Percentiles rank a stretch among this genome's conserved stretches.
Evolutionary conservation across 2,329 filamentous ascomycete species (phyloP).

Genomic region (Colletotrichum chlorophyti): DNA sequence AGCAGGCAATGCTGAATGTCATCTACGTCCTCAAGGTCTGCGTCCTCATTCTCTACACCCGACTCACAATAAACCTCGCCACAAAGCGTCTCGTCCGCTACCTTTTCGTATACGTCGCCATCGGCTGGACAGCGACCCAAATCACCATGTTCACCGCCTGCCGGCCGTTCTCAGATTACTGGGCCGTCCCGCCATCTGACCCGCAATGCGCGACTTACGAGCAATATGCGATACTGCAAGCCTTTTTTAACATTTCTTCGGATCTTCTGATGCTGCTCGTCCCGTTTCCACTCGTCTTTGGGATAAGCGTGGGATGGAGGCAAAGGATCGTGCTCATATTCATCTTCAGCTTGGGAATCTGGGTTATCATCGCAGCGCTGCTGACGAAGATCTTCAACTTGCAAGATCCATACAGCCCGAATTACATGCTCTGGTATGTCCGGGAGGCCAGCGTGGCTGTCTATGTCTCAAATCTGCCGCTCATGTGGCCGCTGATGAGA

Average conservation of each 20-base stretch:
- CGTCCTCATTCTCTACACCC: constrained; percentile 51
- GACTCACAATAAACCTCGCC: constrained; percentile 46
- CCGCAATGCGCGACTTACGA: constrained; percentile 53
- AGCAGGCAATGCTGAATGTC: constrained; percentile 45
- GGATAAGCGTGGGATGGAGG: constrained; percentile 37
- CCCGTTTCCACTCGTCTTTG: constrained; percentile 52
- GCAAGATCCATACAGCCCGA: constrained; percentile 24
- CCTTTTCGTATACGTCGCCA: constrained; percentile 45
- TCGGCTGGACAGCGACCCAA: constrained; percentile 50
- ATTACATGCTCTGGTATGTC: constrained; percentile 59
- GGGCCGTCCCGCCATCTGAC: constrained; percentile 52
- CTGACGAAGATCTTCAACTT: constrained; percentile 56
- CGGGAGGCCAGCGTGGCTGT: constrained; percentile 60
- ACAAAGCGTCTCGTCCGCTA: constrained; percentile 41
- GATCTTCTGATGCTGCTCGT: constrained; percentile 55
- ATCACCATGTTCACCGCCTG: constrained; percentile 54
- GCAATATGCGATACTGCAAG: constrained; percentile 54
- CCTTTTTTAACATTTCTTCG: constrained; percentile 53
- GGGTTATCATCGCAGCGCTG: constrained; percentile 49
- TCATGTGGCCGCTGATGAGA: constrained; percentile 58
- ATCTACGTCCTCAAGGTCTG: constrained; percentile 46
- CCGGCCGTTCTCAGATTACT: constrained; percentile 52
- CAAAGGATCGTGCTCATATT: constrained; percentile 53
- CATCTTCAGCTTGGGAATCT: constrained; percentile 57
- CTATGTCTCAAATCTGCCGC: constrained; percentile 59